Conservation (phyloP, 768 basidiomycete species). For the Xerocomellus chrysenteron region DNA sequence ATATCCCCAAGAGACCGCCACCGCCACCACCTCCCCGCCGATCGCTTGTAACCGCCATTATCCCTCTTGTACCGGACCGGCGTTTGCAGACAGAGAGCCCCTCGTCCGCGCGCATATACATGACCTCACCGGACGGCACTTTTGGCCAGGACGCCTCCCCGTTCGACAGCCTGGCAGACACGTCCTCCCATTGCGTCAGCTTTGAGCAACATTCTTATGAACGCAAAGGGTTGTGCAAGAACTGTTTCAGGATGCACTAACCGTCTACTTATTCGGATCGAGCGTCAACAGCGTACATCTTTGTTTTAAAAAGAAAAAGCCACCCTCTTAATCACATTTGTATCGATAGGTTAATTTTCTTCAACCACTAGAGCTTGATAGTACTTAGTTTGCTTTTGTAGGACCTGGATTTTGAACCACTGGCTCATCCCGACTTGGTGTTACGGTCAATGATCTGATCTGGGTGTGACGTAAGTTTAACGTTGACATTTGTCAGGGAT, state of each 20-base stretch:
- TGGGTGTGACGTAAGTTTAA: too few species aligned
- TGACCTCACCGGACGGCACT: conserved; percentile 30
- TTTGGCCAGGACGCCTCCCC: conserved; percentile 52
- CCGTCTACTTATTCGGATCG: neutral
- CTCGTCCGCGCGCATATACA: conserved; percentile 21
- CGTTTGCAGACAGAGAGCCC: conserved; percentile 15
- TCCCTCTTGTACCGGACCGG: conserved; percentile 52
- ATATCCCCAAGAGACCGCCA: conserved; percentile 35
- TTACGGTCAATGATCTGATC: too few species aligned
- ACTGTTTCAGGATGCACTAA: conserved; percentile 58
- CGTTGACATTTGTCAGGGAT: too few species aligned
- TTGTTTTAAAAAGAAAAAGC: neutral
- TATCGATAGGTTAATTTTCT: neutral
- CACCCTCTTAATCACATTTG: neutral
- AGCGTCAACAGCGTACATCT: neutral
- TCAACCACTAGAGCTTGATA: neutral
- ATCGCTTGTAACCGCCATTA: conserved; percentile 27
- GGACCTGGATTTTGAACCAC: neutral
- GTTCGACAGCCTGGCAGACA: conserved; percentile 62
- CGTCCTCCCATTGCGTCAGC: conserved; percentile 44
- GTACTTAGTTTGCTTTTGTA: neutral
- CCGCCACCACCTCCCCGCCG: conserved; percentile 65
- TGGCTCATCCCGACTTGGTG: too few species aligned
- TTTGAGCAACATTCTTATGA: conserved; percentile 72
- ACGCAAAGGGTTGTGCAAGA: conserved; percentile 61